Percentiles rank a stretch among this genome's conserved stretches.
Evolutionary conservation across 495 filamentous ascomycete genomes (phyloP).

Genomic region (Tuber aestivum): DNA sequence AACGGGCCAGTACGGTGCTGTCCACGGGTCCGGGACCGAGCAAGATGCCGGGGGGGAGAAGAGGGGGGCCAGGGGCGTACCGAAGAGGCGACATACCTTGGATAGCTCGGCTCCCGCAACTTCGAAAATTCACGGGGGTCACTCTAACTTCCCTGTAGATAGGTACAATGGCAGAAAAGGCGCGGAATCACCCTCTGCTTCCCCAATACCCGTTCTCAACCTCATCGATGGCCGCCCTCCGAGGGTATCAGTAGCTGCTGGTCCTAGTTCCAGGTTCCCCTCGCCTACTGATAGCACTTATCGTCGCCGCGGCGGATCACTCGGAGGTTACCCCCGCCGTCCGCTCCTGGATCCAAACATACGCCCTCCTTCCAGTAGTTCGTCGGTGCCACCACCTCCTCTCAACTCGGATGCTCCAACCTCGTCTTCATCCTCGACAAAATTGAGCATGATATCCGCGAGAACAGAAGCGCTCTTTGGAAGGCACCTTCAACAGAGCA

Average conservation of each 20-base stretch:
- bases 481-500: not conserved
- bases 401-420: not conserved
- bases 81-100: not conserved
- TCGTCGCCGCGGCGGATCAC: not conserved
- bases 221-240: not conserved
- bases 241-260: not conserved
- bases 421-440: not conserved
- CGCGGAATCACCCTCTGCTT: not conserved
- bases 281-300: not conserved
- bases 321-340: not conserved
- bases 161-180: not conserved
- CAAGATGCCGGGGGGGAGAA: not conserved
- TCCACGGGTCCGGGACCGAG: not conserved
- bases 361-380: not conserved
- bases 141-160: not conserved
- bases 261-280: not conserved
- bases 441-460: slow-evolving; percentile 1
- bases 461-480: not conserved
- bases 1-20: not conserved
- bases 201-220: not conserved
- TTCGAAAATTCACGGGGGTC: not conserved
- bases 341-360: slow-evolving; percentile 1
- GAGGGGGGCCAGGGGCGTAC: not conserved
- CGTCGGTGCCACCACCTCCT: not conserved
- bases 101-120: not conserved